Evolutionary conservation across 108 stramenopile species (phyloP).

Genomic region (Skeletonema grethae): DNA sequence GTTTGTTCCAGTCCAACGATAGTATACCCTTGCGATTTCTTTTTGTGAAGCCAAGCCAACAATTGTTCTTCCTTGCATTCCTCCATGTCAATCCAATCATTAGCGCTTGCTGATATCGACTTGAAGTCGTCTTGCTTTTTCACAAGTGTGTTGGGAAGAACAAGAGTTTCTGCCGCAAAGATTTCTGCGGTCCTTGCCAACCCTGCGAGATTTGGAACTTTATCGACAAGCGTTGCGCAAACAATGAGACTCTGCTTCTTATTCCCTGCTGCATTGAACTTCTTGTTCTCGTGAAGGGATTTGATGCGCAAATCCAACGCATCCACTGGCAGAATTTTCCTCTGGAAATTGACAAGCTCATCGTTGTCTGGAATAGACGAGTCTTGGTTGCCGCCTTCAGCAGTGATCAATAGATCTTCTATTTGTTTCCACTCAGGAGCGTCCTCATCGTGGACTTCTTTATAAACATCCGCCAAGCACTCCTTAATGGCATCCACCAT

Average conservation of each 20-base stretch:
- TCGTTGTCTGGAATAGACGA: constrained; percentile 7
- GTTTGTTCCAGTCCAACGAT: constrained; percentile 93
- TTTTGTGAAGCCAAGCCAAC: constrained; percentile 61
- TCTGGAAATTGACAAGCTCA: constrained; percentile 71
- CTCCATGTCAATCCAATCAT: constrained; percentile 89
- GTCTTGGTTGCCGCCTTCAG: neutral
- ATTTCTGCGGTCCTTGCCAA: constrained; percentile 88
- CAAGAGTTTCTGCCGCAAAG: constrained; percentile 77
- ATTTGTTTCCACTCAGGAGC: constrained; percentile 81
- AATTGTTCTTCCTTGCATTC: constrained; percentile 83
- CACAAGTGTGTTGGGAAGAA: constrained; percentile 77
- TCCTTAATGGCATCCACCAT: constrained; percentile 75
- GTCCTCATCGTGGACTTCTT: constrained; percentile 71
- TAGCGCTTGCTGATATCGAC: constrained; percentile 80
- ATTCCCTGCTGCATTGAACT: constrained; percentile 76
- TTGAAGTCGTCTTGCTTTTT: constrained; percentile 87
- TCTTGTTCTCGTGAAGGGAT: constrained; percentile 46
- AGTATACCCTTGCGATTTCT: constrained; percentile 73
- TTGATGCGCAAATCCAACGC: constrained; percentile 73
- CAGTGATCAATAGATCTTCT: constrained; percentile 48
- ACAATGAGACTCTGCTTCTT: constrained; percentile 82
- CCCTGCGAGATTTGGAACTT: constrained; percentile 89
- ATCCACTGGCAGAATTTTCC: constrained; percentile 91
- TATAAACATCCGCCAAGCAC: constrained; percentile 66
- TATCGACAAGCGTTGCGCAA: constrained; percentile 89